Evolutionary conservation across 2,329 filamentous ascomycete genomes (phyloP).

Genomic region (Pseudocercospora pini-densiflorae): DNA sequence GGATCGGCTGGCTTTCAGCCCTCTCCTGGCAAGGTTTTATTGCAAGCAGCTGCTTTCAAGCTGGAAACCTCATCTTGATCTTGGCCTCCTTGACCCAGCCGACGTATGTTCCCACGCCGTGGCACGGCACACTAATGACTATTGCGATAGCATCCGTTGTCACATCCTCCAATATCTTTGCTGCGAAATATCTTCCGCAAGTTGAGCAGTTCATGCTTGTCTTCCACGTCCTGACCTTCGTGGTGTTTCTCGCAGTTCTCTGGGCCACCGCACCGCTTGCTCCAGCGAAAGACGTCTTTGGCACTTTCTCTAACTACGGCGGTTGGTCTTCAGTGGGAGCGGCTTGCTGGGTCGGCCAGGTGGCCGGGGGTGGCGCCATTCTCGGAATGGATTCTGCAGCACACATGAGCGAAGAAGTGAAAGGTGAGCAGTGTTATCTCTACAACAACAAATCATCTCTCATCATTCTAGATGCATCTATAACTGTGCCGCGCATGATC

Average conservation of each 20-base stretch:
- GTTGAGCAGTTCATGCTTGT: conserved; percentile 29
- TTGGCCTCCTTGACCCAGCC: conserved; percentile 12
- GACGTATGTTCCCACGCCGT: conserved; percentile 11
- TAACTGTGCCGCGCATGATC: conserved; percentile 22
- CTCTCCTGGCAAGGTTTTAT: conserved; percentile 55
- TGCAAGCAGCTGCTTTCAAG: conserved; percentile 53
- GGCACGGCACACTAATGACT: conserved; percentile 26
- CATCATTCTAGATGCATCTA: neutral
- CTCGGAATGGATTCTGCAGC: conserved; percentile 20
- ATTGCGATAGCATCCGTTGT: conserved; percentile 13
- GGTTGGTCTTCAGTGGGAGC: conserved; percentile 30
- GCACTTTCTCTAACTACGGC: conserved; percentile 27
- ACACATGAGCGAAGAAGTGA: conserved; percentile 26
- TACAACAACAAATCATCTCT: conserved; percentile 24
- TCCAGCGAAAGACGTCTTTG: conserved; percentile 34
- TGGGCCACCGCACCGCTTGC: conserved; percentile 31
- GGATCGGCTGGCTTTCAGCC: conserved; percentile 52
- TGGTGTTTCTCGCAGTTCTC: conserved; percentile 25
- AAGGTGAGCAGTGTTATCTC: conserved; percentile 10
- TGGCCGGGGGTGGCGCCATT: conserved; percentile 11
- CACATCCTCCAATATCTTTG: conserved; percentile 24
- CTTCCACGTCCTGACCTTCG: conserved; percentile 29
- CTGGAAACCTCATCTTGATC: conserved; percentile 12
- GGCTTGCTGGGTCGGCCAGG: conserved; percentile 28
- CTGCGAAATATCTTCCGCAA: conserved; percentile 25